Percentiles rank a stretch among this genome's conserved stretches.
phyloP scores from a whole-genome alignment of 441 rosid genomes.

The Kokia cookei region DNA sequence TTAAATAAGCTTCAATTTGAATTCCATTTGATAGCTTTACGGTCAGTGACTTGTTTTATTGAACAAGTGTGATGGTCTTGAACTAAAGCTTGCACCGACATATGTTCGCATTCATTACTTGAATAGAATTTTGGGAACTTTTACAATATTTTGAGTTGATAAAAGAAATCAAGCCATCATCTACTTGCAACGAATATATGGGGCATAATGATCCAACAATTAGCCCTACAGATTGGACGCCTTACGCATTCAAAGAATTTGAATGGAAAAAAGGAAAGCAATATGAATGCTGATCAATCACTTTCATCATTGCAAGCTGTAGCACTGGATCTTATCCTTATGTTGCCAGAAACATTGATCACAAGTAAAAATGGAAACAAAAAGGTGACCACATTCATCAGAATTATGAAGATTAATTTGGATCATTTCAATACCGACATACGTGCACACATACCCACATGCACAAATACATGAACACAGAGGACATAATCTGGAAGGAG shows the following conservation, averaged over 20 bases:
- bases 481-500: background rate
- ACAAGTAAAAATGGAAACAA: background rate
- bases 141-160: too few relatives aligned
- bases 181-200: background rate
- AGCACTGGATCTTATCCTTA: background rate
- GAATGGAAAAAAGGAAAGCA: background rate
- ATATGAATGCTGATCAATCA: background rate
- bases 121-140: too few relatives aligned
- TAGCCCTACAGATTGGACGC: background rate
- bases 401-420: background rate
- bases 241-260: background rate
- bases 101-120: too few relatives aligned
- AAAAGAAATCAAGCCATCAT: background rate
- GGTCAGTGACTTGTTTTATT: background rate
- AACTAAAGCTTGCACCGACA: too few relatives aligned
- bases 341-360: background rate
- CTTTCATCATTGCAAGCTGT: background rate
- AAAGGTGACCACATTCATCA: background rate
- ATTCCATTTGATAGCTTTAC: too few relatives aligned
- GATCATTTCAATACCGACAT: background rate
- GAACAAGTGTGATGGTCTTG: slow-evolving; percentile 1
- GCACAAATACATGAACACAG: background rate
- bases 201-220: background rate
- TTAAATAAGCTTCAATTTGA: too few relatives aligned
- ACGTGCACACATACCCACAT: background rate